Base-by-base conservation (phyloP, 768 basidiomycete species). In the Agaricus sinodeliciosus region DNA sequence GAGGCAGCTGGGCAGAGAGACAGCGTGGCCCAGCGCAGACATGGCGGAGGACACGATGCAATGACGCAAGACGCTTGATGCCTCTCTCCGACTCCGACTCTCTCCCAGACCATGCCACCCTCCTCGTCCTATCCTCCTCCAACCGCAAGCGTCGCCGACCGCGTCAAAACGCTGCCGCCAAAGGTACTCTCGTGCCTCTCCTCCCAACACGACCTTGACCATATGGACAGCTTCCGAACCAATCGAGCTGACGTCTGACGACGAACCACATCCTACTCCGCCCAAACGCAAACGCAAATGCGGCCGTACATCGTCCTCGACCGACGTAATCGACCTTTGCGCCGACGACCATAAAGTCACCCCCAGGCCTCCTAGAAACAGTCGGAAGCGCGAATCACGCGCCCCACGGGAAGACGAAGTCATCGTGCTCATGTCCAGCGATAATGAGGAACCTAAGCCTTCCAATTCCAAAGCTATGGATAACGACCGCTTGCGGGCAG, bases 271-370 rank as follows among this genome's bases (percentile, higher is more conserved):
- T 7, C 22, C 35, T 27, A 44, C 40, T 31, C 37, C 44, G 39
- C 13, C 37, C 39, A 51, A 60, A 55, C 35, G 36, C 48, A 26
- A 43, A 40, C 31, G 55, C 48, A 54, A 40, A 35, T 35, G 13
- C 27, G 36, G 31, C 27, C 35, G 53, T 22, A 43, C 11, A 15
- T 26, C 35, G 16, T 15, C 19, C 12, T 12, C 43, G 1, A 19
- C 54, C 2, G 49, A 58, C 34, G 40, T 65, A 7, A 65, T 65
- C 27, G 55, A 65, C 48, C 50, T 65, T 22, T 65, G 64, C 48
- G 63, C 63, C 8, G 63, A 62, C 31, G 48, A 55, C 12, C 55
- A 59, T n/a, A 25, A 19, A 43, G 18, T 19, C 43, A 25, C 15
- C 48, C 51, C 52, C 46, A 36, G n/a, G 31, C 31, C 31, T 31